Conservation (phyloP, 352 stramenopile species). For the Pythium utonaiense region DNA sequence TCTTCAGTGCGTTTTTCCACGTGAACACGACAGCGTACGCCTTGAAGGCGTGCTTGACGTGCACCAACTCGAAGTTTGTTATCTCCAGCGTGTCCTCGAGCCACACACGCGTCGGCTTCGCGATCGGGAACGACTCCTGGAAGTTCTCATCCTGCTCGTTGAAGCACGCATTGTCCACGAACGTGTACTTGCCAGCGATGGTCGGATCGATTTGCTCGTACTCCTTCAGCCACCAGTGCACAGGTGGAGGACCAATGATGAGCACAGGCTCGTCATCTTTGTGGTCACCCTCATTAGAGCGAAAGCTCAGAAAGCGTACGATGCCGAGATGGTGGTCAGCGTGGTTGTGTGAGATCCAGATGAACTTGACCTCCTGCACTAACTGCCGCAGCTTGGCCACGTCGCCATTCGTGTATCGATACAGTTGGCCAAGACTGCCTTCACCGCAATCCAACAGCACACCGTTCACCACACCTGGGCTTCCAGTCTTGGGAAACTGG, state of each 20-base stretch:
- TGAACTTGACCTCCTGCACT: conserved; percentile 77
- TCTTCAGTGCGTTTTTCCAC: conserved; percentile 58
- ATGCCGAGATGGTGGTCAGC: conserved; percentile 97
- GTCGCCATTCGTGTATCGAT: conserved; percentile 50
- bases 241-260: conserved; percentile 89
- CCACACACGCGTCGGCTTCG: conserved; percentile 36
- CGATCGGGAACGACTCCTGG: conserved; percentile 28
- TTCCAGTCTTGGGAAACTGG: conserved; percentile 33
- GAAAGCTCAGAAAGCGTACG: conserved; percentile 84
- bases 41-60: conserved; percentile 87
- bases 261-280: conserved; percentile 63
- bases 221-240: conserved; percentile 91
- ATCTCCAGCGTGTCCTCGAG: conserved; percentile 43
- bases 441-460: conserved; percentile 97
- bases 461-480: conserved; percentile 25
- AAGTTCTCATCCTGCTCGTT: conserved; percentile 51
- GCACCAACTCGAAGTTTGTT: conserved; percentile 54
- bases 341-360: conserved; percentile 98
- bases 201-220: conserved; percentile 81
- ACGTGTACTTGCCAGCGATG: conserved; percentile 83
- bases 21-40: conserved; percentile 90
- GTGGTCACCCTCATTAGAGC: conserved; percentile 20
- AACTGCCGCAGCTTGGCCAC: conserved; percentile 38
- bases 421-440: conserved; percentile 93
- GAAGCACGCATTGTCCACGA: conserved; percentile 86